A percentile compares a stretch with the other conserved stretches of the same genome.
These are phyloP conservation scores for Asterophora parasitica DNA, from an alignment of 768 basidiomycete genomes.

Conservation along the genomic window DNA sequence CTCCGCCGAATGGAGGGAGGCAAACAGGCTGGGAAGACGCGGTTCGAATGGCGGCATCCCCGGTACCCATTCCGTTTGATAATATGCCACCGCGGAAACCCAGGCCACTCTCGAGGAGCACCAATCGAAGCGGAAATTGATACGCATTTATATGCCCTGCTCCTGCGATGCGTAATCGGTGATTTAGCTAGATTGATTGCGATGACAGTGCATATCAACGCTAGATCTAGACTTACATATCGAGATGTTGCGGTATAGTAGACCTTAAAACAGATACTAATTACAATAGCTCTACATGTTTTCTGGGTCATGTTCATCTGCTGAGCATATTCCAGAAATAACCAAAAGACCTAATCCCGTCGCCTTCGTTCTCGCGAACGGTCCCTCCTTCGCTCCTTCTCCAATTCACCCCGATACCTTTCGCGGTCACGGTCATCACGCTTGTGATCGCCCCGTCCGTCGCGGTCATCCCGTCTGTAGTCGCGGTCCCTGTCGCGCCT, in stretches of 20 bases:
- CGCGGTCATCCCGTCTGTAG: constrained; percentile 9
- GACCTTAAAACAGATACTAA: no score
- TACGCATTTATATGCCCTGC: no score
- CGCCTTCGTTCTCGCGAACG: constrained; percentile 23
- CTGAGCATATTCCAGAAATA: no score
- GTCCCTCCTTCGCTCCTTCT: constrained; percentile 28
- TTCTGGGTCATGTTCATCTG: no score
- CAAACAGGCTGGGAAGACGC: constrained; percentile 11
- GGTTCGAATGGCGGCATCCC: constrained; percentile 5
- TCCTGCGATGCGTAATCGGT: no score
- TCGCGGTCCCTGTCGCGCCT: constrained; percentile 17
- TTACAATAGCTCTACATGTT: no score
- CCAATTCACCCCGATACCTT: constrained; percentile 25
- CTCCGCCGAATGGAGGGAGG: not conserved
- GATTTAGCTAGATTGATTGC: no score
- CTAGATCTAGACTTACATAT: no score
- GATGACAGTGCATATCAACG: no score
- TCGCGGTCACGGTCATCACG: constrained; percentile 16
- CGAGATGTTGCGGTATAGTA: no score
- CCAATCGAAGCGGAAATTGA: not conserved
- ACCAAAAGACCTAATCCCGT: not conserved
- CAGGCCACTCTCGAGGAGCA: constrained; percentile 1
- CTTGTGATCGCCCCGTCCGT: constrained; percentile 3
- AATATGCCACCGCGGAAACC: not conserved
- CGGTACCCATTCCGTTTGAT: constrained; percentile 7